Conservation (phyloP, 164 flowering plant species). For the Warburgia ugandensis region DNA sequence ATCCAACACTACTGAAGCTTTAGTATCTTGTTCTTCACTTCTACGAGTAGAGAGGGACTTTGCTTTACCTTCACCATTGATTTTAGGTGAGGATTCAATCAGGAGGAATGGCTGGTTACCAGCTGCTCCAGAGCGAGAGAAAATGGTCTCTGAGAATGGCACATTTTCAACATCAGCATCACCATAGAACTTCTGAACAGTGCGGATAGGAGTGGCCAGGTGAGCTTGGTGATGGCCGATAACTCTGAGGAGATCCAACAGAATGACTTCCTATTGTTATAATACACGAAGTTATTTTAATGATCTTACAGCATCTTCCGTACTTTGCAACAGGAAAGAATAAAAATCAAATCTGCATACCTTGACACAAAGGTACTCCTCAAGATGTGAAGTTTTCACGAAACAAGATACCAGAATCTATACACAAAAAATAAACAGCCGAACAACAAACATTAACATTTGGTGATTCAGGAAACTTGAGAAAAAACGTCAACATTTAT, state of each 20-base stretch:
- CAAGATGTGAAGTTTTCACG: slow-evolving; percentile 87
- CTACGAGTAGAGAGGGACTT: slow-evolving; percentile 36
- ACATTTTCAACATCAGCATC: slow-evolving; percentile 44
- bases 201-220: slow-evolving; percentile 93
- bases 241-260: slow-evolving; percentile 90
- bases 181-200: slow-evolving; percentile 69
- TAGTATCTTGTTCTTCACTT: slow-evolving; percentile 36
- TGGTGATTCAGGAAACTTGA: too few relatives aligned
- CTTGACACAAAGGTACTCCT: slow-evolving; percentile 93
- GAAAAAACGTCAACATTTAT: too few relatives aligned
- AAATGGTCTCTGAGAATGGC: slow-evolving; percentile 45
- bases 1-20: slow-evolving; percentile 6
- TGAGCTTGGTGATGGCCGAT: slow-evolving; percentile 93
- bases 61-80: slow-evolving; percentile 39
- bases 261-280: slow-evolving; percentile 68
- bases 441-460: too few relatives aligned
- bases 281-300: background rate
- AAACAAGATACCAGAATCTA: slow-evolving; percentile 92
- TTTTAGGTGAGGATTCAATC: slow-evolving; percentile 46
- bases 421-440: too few relatives aligned
- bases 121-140: slow-evolving; percentile 23
- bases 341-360: too few relatives aligned
- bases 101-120: slow-evolving; percentile 32
- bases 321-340: too few relatives aligned
- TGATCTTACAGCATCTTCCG: background rate